A percentile compares a stretch with the other conserved stretches of the same genome.
Conservation (phyloP, 179 eudicot species). For the Beta macrorhiza region DNA sequence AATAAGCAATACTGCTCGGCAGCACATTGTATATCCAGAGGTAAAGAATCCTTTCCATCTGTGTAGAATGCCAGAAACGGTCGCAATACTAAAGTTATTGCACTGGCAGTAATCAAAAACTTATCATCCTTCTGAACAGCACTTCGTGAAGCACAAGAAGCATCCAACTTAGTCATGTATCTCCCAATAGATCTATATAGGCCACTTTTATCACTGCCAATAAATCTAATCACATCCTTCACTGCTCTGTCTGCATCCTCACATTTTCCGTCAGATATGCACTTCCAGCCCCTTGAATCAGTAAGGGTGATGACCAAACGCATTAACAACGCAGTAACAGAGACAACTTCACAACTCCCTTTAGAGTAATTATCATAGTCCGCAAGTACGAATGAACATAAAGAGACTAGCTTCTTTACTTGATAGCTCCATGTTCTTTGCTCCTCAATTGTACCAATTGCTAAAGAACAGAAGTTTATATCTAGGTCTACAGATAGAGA, state of each 20-base stretch:
- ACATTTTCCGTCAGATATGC: slow-evolving; percentile 41
- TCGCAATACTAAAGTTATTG: slow-evolving; percentile 67
- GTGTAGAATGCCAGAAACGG: slow-evolving; percentile 55
- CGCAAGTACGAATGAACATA: slow-evolving; percentile 67
- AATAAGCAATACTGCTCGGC: slow-evolving; percentile 62
- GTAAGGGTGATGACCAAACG: slow-evolving; percentile 71
- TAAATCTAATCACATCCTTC: slow-evolving; percentile 53
- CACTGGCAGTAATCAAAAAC: slow-evolving; percentile 83
- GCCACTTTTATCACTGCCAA: slow-evolving; percentile 66
- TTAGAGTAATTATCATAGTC: slow-evolving; percentile 44
- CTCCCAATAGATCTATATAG: slow-evolving; percentile 61
- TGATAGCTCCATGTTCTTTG: slow-evolving; percentile 66
- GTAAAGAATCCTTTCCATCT: slow-evolving; percentile 31
- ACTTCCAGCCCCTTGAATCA: slow-evolving; percentile 78
- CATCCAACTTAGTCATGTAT: slow-evolving; percentile 53
- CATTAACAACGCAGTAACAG: slow-evolving; percentile 62
- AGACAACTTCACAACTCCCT: slow-evolving; percentile 40
- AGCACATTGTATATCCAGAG: slow-evolving; percentile 45
- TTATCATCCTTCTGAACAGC: slow-evolving; percentile 55
- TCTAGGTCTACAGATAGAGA: slow-evolving; percentile 53
- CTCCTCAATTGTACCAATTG: slow-evolving; percentile 61
- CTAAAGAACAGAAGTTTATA: slow-evolving; percentile 66
- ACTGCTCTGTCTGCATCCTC: slow-evolving; percentile 59
- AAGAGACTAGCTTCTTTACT: slow-evolving; percentile 62
- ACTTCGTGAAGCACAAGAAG: slow-evolving; percentile 40